These are phyloP conservation scores for Tricladium varicosporioides DNA, from an alignment of 2,329 filamentous ascomycete species.

Conservation along the genomic window DNA sequence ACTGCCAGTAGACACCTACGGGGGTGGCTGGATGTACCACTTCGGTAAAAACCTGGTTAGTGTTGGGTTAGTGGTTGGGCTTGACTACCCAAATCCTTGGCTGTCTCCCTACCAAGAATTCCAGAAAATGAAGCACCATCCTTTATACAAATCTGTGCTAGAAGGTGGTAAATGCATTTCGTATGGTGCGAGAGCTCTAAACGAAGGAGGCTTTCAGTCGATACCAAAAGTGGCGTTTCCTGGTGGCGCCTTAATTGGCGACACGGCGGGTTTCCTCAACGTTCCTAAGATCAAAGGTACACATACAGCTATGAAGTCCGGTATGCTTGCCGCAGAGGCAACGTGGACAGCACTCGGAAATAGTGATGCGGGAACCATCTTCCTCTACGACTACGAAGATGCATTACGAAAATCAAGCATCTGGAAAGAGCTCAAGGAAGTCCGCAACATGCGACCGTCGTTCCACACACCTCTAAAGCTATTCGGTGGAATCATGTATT, in stretches of 20 bases:
- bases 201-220: constrained; percentile 95
- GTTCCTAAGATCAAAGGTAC: constrained; percentile 98
- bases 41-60: constrained; percentile 97
- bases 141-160: constrained; percentile 81
- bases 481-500: constrained; percentile 89
- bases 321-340: constrained; percentile 93
- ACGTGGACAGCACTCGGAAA: constrained; percentile 72
- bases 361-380: constrained; percentile 66
- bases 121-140: constrained; percentile 97
- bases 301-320: constrained; percentile 95
- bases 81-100: constrained; percentile 98
- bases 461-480: constrained; percentile 87
- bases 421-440: constrained; percentile 91
- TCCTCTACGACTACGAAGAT: constrained; percentile 93
- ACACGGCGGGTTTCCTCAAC: constrained; percentile 95
- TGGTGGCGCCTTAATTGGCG: constrained; percentile 90
- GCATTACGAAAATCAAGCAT: constrained; percentile 80
- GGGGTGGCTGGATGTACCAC: constrained; percentile 99
- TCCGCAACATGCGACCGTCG: constrained; percentile 95
- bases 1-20: constrained; percentile 83
- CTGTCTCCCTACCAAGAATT: constrained; percentile 94
- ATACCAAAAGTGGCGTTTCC: constrained; percentile 97
- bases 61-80: constrained; percentile 84
- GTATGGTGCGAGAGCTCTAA: constrained; percentile 86
- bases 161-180: constrained; percentile 97